Evolutionary conservation across 129 eudicot genomes (phyloP).

Genomic region (Saposhnikovia divaricata): DNA sequence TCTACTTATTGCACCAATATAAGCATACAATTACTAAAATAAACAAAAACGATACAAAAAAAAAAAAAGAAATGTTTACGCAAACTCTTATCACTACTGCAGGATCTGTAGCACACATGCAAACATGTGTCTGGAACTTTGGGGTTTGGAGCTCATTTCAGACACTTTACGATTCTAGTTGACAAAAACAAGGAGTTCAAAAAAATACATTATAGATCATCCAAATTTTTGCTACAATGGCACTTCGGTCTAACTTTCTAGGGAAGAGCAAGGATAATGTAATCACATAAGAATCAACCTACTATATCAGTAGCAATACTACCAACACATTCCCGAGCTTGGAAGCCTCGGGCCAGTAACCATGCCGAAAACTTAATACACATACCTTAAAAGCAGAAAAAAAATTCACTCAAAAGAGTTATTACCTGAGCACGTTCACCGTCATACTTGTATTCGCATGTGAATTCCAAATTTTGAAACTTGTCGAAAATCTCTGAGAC

Average conservation of each 20-base stretch:
- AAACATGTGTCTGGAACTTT: background rate
- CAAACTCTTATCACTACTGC: background rate
- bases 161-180: background rate
- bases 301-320: background rate
- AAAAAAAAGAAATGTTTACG: no score
- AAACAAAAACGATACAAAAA: background rate
- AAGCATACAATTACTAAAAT: background rate
- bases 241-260: background rate
- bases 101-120: background rate
- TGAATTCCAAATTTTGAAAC: conserved; percentile 80
- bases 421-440: conserved; percentile 98
- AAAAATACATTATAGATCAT: background rate
- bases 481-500: conserved; percentile 81
- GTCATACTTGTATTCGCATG: conserved; percentile 95
- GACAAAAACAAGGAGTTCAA: background rate
- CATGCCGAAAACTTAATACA: background rate
- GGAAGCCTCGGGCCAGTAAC: background rate
- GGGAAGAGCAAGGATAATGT: background rate
- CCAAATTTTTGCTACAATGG: background rate
- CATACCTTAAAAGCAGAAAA: background rate
- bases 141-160: background rate
- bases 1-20: background rate
- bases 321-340: background rate
- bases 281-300: background rate
- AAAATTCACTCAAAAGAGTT: background rate